Evolutionary conservation across 345 rosid species (phyloP).

Genomic region (Eucalyptus polyanthemos): DNA sequence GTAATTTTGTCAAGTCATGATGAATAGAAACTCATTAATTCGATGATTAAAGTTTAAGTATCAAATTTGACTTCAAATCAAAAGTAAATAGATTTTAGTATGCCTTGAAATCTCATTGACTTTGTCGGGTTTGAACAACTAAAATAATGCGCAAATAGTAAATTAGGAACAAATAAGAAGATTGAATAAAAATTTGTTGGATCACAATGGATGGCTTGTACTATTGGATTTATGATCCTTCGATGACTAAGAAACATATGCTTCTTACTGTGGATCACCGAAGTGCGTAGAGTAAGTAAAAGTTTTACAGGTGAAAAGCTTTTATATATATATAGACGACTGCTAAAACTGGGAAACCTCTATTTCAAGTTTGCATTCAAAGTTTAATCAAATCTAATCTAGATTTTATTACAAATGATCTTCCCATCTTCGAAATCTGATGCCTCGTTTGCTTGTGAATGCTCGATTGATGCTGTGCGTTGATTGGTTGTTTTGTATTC

Average conservation of each 20-base stretch:
- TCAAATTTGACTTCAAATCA: neutral
- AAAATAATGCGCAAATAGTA: neutral
- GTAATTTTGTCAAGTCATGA: neutral
- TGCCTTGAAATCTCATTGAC: neutral
- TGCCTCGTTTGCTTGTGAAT: neutral
- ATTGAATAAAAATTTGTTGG: neutral
- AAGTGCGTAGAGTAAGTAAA: neutral
- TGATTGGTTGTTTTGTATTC: neutral
- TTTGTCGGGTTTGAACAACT: neutral
- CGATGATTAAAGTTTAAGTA: neutral
- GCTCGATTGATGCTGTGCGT: neutral
- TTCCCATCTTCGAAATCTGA: neutral
- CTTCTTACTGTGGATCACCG: neutral
- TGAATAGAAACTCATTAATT: neutral
- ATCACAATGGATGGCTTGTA: neutral
- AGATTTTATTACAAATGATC: neutral
- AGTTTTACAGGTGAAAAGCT: neutral
- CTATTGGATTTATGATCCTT: neutral
- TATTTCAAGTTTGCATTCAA: neutral
- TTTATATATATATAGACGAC: neutral
- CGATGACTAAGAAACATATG: neutral
- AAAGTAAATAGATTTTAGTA: neutral
- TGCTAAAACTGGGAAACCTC: neutral
- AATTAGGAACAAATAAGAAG: neutral
- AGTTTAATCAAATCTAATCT: neutral